Evolutionary conservation across 345 rosid species (phyloP).

Genomic region (Euphorbia pulcherrima): DNA sequence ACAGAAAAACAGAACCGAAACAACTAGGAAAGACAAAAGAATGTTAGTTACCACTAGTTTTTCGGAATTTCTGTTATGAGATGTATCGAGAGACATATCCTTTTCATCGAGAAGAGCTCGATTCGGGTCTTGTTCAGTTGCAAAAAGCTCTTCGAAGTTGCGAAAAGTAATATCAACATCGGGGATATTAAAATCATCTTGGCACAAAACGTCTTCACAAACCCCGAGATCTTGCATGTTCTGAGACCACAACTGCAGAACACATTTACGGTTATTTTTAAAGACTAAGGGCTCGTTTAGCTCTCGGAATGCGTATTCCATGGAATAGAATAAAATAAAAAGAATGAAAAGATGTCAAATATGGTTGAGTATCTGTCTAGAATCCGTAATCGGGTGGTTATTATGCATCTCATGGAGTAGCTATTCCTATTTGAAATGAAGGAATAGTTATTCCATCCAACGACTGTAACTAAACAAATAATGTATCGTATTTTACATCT

Average conservation of each 20-base stretch:
- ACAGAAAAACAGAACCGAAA: neutral
- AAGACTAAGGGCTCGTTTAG: too few relatives aligned
- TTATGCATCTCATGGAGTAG: too few relatives aligned
- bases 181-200: slow-evolving; percentile 62
- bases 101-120: slow-evolving; percentile 33
- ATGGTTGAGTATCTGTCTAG: too few relatives aligned
- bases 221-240: slow-evolving; percentile 84
- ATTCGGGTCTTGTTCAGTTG: slow-evolving; percentile 48
- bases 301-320: too few relatives aligned
- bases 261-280: slow-evolving; percentile 10
- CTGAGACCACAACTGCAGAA: slow-evolving; percentile 67
- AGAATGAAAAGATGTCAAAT: too few relatives aligned
- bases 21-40: neutral
- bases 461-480: too few relatives aligned
- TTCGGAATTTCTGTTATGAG: slow-evolving; percentile 20
- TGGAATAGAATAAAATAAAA: too few relatives aligned
- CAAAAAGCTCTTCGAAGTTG: slow-evolving; percentile 75
- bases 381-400: too few relatives aligned
- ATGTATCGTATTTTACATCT: too few relatives aligned
- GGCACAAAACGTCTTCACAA: slow-evolving; percentile 55
- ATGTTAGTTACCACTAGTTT: slow-evolving; percentile 35
- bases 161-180: slow-evolving; percentile 71
- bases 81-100: slow-evolving; percentile 34
- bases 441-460: too few relatives aligned
- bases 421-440: too few relatives aligned